Conservation (phyloP, 2,329 filamentous ascomycete genomes). For the Penicillium sp. region DNA sequence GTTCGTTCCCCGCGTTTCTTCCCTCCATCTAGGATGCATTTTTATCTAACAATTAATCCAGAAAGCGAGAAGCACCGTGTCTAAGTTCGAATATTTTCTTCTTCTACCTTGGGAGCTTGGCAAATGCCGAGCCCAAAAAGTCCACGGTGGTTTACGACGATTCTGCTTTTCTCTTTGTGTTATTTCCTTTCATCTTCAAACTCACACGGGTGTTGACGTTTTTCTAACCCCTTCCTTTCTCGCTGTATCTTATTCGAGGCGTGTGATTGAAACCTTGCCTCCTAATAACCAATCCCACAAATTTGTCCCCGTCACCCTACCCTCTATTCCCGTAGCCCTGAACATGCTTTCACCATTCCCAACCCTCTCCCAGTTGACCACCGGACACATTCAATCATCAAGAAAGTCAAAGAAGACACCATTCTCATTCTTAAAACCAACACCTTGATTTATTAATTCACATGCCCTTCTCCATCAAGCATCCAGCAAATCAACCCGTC, state of each 20-base stretch:
- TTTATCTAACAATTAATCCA: slow-evolving; percentile 37
- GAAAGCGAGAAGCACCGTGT: slow-evolving; percentile 77
- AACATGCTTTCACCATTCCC: neutral
- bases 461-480: neutral
- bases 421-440: neutral
- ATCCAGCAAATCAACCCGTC: neutral
- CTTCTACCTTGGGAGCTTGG: slow-evolving; percentile 4
- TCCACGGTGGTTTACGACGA: slow-evolving; percentile 27
- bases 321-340: slow-evolving; percentile 17
- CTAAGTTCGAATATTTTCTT: slow-evolving; percentile 35
- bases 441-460: neutral
- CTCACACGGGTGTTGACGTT: slow-evolving; percentile 13
- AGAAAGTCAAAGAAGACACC: neutral
- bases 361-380: neutral
- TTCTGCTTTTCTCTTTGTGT: neutral
- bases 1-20: slow-evolving; percentile 49
- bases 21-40: neutral
- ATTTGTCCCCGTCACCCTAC: slow-evolving; percentile 10
- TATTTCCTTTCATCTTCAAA: slow-evolving; percentile 4
- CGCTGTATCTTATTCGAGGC: slow-evolving; percentile 38
- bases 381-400: neutral
- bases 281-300: slow-evolving; percentile 26
- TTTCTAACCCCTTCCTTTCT: slow-evolving; percentile 19
- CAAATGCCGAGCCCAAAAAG: slow-evolving; percentile 22
- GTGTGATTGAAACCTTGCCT: slow-evolving; percentile 18